Evolutionary conservation across 1,284 basidiomycete species (phyloP).

Genomic region (Boletus semigastroideus): DNA sequence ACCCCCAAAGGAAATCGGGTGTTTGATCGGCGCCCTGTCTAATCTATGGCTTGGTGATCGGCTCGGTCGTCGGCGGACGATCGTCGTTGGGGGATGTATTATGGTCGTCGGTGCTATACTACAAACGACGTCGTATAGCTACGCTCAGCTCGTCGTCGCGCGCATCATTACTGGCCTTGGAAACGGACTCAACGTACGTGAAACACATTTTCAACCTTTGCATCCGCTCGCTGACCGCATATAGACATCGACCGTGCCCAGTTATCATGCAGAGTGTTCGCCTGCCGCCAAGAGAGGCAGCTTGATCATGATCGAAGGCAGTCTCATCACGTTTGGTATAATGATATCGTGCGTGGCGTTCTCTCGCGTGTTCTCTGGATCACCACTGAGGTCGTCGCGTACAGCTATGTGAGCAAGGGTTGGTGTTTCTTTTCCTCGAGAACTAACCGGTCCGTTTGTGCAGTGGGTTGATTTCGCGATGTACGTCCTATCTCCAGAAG

Average conservation of each 20-base stretch:
- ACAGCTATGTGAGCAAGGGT: conserved; percentile 29
- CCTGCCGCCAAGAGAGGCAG: conserved; percentile 60
- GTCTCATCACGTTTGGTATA: conserved; percentile 68
- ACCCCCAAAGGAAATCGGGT: conserved; percentile 28
- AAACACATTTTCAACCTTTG: background rate
- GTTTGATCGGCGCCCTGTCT: conserved; percentile 47
- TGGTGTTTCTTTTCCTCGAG: background rate
- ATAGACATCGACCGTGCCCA: conserved; percentile 62
- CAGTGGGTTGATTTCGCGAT: conserved; percentile 64
- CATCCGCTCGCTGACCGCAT: background rate
- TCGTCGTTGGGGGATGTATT: conserved; percentile 47
- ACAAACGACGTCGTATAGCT: conserved; percentile 46
- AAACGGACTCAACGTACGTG: conserved; percentile 63
- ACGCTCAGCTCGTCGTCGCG: conserved; percentile 51
- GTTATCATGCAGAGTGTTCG: conserved; percentile 67
- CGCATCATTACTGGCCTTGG: conserved; percentile 55
- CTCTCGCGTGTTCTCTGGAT: background rate
- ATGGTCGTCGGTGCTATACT: conserved; percentile 56
- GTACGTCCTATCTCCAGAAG: conserved; percentile 33
- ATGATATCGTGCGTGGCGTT: conserved; percentile 58
- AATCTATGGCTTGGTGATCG: conserved; percentile 49
- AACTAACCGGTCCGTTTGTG: conserved; percentile 2
- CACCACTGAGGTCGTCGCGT: conserved; percentile 5
- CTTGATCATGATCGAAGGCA: conserved; percentile 69
- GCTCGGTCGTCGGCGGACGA: conserved; percentile 49